Base-by-base conservation (phyloP, 306 rosid genomes). In the Mimosa pudica region DNA sequence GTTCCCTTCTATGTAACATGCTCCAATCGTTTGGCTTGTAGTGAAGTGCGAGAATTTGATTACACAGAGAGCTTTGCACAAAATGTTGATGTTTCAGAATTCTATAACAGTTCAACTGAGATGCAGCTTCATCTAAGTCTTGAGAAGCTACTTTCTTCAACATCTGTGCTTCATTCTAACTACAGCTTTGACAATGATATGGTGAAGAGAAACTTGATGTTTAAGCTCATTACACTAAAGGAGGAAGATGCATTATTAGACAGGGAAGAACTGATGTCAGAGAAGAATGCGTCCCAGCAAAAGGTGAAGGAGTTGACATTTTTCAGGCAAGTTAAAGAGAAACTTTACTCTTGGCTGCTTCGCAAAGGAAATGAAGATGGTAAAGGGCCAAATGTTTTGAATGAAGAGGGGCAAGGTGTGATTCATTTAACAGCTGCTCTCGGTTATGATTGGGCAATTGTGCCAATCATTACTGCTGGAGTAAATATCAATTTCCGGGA, bases 21-120 rank as follows among this genome's bases (percentile, higher is more conserved):
- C 83, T 91, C 98, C 83, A 90, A 93, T 83, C 91, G 98, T 88
- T 79, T 89, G 83, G 97, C 98, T 42, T 93, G 97, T 70, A 93
- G 98, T 83, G 98, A 93, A 88, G 92, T 93, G 65, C 86, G 92
- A 82, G 98, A 93, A 71, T 93, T 93, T 72, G 90, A 93, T 71
- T 93, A 85, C 78, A 60, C 49, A 68, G 88, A 82, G 62, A 88
- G 87, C 73, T 84, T 81, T 52, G 65, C 80, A 35, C 66, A 79
- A 72, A 85, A 77, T 78, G 74, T 84, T 49, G 88, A 90, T 74
- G 10, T 85, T 69, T 58, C 83, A 58, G 81, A 86, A 58, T 70
- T 83, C 77, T 84, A 78, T 55, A 35, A 46, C 85, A 79, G 71
- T 63, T 77, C 88, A 75, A 51, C 73, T 79, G 98, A 91, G 81